A percentile compares a stretch with the other conserved stretches of the same genome.
These are phyloP conservation scores for Aspergillus floridensis DNA, from an alignment of 2,329 filamentous ascomycete genomes.

Conservation along the genomic window DNA sequence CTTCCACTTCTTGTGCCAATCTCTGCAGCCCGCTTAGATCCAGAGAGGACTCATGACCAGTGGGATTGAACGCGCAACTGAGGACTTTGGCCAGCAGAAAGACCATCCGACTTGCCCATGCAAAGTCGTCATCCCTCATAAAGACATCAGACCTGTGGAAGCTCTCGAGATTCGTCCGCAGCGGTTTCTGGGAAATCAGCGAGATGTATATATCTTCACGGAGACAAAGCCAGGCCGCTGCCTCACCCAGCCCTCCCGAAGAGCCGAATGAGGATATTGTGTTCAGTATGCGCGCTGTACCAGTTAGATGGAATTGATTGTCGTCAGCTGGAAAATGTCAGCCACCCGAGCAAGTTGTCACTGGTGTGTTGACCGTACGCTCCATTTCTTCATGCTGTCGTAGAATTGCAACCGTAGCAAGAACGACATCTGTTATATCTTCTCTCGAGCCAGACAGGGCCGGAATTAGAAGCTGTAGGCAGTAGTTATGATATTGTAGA, in stretches of 20 bases:
- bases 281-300: constrained; percentile 37
- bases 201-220: constrained; percentile 42
- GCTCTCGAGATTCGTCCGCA: constrained; percentile 36
- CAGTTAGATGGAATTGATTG: constrained; percentile 35
- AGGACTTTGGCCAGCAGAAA: constrained; percentile 35
- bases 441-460: constrained; percentile 28
- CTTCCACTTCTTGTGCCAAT: constrained; percentile 18
- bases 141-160: constrained; percentile 35
- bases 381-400: constrained; percentile 39
- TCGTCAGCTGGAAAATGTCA: constrained; percentile 26
- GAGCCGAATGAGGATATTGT: constrained; percentile 38
- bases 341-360: neutral
- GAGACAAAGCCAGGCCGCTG: constrained; percentile 40
- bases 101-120: constrained; percentile 38
- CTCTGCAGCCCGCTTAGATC: neutral
- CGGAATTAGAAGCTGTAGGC: constrained; percentile 35
- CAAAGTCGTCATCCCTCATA: constrained; percentile 33
- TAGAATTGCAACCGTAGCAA: constrained; percentile 34
- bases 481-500: constrained; percentile 33
- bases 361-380: constrained; percentile 10
- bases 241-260: constrained; percentile 39
- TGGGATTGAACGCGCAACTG: constrained; percentile 18
- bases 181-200: constrained; percentile 32
- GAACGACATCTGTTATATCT: constrained; percentile 29
- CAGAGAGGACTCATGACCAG: neutral